Evolutionary conservation across 768 basidiomycete genomes (phyloP), one percentile per base, ranked within the genome.

Genomic region (Boletus tomentosulus): DNA sequence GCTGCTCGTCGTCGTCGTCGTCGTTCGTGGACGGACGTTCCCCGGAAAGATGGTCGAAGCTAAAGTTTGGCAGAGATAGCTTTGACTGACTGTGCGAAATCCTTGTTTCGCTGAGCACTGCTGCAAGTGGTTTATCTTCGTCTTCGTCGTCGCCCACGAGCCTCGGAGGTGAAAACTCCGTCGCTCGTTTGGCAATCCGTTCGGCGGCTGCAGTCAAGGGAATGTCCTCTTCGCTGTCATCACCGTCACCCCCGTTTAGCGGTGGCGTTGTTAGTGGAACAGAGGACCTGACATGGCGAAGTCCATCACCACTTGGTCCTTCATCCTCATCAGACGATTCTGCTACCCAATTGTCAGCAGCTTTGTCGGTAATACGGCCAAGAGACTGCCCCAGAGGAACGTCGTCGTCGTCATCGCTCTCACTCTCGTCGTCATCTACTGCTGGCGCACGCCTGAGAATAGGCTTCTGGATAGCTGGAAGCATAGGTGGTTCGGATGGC

Each of bases 141-240:
- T 84, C 83, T 8, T 78, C 78, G 77, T 81, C 78, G 77, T 81
- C 48, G 65, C 83, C 62, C 28, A 48, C 4, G 48, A 53, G 38
- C 24, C 38, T 44, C 35, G 60, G 33, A 24, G 62, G 64, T 55
- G 63, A 57, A 34, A 61, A 53, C 34, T 70, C 61, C 10, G 70
- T 72, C 25, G 68, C 73, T 45, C 83, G 79, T 54, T 77, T 77
- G 22, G 71, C 71, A n/a, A 76, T 82, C 34, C 80, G 79, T 51
- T 75, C 73, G n/a, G 83, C 72, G 8, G 86, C 81, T 3, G 80
- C 81, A 25, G 83, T 81, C 9, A 93, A 75, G 3, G 92, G 92
- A 41, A 91, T 59, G 70, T 93, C 90, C 58, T 92, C 90, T 50
- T 90, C 90, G 56, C 87, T 88, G 57, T 84, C 82, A 19, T 78